Base-by-base conservation (phyloP, 495 filamentous ascomycete genomes). In the Penicillium dipodomyicola region DNA sequence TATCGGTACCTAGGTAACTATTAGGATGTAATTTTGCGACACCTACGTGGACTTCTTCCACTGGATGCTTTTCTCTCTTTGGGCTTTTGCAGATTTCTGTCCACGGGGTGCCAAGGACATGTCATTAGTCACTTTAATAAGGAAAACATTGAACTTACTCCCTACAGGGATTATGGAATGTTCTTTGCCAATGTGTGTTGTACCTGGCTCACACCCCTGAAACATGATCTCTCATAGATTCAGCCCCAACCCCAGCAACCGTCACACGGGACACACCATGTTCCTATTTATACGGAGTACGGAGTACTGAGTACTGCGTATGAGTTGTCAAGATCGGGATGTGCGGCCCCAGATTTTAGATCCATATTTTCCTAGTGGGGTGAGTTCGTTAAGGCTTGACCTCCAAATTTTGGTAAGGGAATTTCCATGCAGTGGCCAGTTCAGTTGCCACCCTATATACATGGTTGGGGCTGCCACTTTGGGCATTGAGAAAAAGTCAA, bases 301-400 rank as follows among this genome's bases (percentile, higher is more conserved):
- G 20, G 20, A 22, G 22, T 22, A 22, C 22, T 22, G 20, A 22
- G 22, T 22, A 22, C 22, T 3, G 7, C 9, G 30, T 33, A 59
- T 39, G 40, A 33, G 30, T 59, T 59, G 41, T 62, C 49, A 57
- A 61, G 52, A 54, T 41, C 58, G 60, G 58, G 62, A 63, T 57
- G 58, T 66, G 63, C 65, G 65, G 65, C 65, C 65, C 65, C 65
- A 68, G 65, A 62, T 68, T 68, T 63, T 40, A 52, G 63, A 61
- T 64, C 63, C 65, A 65, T 67, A 17, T 39, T 39, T 39, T 39
- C 2, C 19, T 35, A 50, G 63, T 65, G 65, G 65, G 60, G 65
- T 42, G 14, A n/a, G 30, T 12, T 32, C 30, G 30, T 33, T 10
- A 5, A 33, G 30, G 11, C 11, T 33, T 12, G 30, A 33, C 30